Conservation (phyloP, 2,329 filamentous ascomycete species). For the Calonectria hawksworthii region DNA sequence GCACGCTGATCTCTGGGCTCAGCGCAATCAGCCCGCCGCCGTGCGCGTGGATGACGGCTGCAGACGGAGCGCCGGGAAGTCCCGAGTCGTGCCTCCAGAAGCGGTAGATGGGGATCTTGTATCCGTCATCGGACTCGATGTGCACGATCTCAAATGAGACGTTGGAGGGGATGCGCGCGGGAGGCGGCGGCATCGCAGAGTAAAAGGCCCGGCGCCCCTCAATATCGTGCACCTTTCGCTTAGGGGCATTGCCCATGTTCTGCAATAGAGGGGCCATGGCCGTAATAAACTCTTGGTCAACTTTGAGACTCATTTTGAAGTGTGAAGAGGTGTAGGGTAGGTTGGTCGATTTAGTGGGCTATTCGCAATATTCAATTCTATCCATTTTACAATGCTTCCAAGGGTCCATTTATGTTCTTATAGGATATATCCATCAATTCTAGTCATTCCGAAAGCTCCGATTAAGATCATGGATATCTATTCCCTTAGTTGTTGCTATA, state of each 20-base stretch:
- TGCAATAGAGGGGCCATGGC: neutral
- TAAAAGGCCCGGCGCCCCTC: neutral
- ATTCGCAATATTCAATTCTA: neutral
- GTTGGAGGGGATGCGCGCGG: neutral
- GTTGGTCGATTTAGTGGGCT: neutral
- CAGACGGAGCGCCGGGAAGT: neutral
- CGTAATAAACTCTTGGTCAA: neutral
- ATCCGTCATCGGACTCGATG: neutral
- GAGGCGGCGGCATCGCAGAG: neutral
- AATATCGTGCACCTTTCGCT: neutral
- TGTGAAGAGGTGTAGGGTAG: neutral
- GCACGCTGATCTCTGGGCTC: neutral
- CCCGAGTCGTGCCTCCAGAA: neutral
- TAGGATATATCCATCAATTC: neutral
- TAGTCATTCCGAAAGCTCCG: neutral
- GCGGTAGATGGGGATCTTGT: neutral
- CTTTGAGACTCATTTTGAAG: neutral
- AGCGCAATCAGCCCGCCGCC: conserved; percentile 11
- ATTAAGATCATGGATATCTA: neutral
- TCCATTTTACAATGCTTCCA: no score
- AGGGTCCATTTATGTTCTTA: neutral
- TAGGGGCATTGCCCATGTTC: neutral
- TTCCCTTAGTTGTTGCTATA: neutral
- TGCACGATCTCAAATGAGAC: neutral
- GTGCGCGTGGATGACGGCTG: conserved; percentile 6